Conservation (phyloP, 176 grass and related monocot genomes). For the Carex parvula region DNA sequence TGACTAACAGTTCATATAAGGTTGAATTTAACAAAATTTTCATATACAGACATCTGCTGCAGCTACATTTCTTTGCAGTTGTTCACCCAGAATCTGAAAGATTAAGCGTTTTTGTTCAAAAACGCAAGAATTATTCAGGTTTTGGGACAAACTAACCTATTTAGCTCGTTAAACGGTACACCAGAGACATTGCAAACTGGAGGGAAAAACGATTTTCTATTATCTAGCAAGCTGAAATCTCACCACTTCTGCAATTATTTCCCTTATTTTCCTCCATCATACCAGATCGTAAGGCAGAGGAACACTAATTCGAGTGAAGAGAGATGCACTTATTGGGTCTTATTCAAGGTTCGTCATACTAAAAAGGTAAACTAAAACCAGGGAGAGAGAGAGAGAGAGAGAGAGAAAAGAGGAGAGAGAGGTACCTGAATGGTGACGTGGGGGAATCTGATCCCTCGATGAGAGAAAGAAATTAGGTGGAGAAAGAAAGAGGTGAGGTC, state of each 20-base stretch:
- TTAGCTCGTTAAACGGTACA: background rate
- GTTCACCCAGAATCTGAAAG: background rate
- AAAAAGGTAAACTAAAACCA: background rate
- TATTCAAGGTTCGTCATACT: background rate
- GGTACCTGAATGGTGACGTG: slow-evolving; percentile 11
- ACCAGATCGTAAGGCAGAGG: background rate
- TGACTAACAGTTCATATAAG: background rate
- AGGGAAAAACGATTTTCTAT: background rate
- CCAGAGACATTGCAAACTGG: background rate
- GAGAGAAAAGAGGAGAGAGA: no score
- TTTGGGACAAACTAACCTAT: background rate
- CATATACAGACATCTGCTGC: background rate
- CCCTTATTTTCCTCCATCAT: background rate
- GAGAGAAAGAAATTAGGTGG: slow-evolving; percentile 2
- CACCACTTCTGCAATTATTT: background rate
- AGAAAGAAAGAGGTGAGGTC: slow-evolving; percentile 16
- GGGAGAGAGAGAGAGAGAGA: background rate
- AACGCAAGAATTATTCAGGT: background rate
- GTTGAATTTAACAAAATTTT: background rate
- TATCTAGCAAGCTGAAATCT: background rate
- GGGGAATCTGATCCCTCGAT: background rate
- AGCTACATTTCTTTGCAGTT: background rate
- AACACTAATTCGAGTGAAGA: slow-evolving; percentile 4
- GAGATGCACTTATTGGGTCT: background rate
- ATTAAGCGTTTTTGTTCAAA: background rate